Evolutionary conservation across 768 basidiomycete genomes (phyloP), one percentile per base, ranked within the genome.

Genomic region (Psilocybe cyanescens): DNA sequence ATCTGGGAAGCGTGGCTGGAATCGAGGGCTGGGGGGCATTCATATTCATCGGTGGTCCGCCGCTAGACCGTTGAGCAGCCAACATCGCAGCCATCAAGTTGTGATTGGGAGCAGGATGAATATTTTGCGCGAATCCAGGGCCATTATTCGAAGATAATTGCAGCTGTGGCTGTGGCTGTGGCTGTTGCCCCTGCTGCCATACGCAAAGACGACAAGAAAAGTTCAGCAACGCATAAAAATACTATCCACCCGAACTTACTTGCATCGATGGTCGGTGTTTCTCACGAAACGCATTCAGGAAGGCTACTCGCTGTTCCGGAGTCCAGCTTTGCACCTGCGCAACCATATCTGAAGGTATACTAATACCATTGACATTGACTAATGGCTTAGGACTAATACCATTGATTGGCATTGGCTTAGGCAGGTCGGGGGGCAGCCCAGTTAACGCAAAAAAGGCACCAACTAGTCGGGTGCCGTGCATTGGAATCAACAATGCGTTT

Each of bases 371-470:
- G 11, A 35, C 33, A 35, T 35, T 71, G 67, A 24, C 24, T 24
- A 24, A 24, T 24, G 24, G 24, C 24, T 24, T 24, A 24, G 24
- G 24, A 24, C 24, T 24, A 24, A 24, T 24, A 24, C 24, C 50
- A 30, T 35, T 47, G 19, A 28, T 19, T 30, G 33, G 61, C 11
- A 35, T 65, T 30, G 33, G 61, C 8, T 30, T 65, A 5, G 41
- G 11, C 17, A 28, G 68, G 28, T 58, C 76, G 77, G 3, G 81
- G 83, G 87, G 85, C 44, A 88, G 71, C 6, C 85, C 86, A 0
- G 76, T 79, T 8, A 76, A 35, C 5, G 81, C 79, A 71, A 87
- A 89, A 61, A 83, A 76, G 0, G 80, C 80, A 19, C 80, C 86
- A 2, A 71, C 70, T n/a, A 87, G 71, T 19, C 63, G 64, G 6